These are phyloP conservation scores for Pleurotus eryngii DNA, from an alignment of 768 basidiomycete species.

Conservation along the genomic window DNA sequence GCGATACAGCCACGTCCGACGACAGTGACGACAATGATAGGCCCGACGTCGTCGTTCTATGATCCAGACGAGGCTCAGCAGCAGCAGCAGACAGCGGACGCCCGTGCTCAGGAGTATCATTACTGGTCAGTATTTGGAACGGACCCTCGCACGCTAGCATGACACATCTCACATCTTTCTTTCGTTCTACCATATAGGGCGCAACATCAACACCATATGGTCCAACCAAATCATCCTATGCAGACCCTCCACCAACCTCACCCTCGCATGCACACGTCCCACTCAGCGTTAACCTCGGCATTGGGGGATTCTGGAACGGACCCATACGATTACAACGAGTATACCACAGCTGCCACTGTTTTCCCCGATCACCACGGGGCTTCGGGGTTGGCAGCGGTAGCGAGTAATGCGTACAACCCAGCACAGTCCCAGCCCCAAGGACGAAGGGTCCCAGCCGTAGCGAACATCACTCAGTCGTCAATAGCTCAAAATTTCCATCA, in stretches of 20 bases:
- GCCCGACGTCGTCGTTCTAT: conserved; percentile 51
- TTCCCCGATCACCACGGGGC: conserved; percentile 4
- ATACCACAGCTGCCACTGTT: neutral
- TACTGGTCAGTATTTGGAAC: conserved; percentile 25
- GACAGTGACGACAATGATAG: conserved; percentile 44
- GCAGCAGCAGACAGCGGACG: conserved; percentile 12
- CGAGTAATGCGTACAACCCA: neutral
- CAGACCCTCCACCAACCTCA: conserved; percentile 3
- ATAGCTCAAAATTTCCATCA: neutral
- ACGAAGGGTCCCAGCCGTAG: neutral
- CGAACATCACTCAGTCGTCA: neutral
- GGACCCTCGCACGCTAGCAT: neutral
- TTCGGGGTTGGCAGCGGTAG: neutral
- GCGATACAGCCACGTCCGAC: neutral
- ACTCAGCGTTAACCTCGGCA: conserved; percentile 2
- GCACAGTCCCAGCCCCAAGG: neutral
- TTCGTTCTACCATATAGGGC: neutral
- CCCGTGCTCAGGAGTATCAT: conserved; percentile 36
- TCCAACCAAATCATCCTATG: neutral
- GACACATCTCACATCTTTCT: neutral
- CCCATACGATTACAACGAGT: conserved; percentile 4
- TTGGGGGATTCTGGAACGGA: neutral
- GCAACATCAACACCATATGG: neutral
- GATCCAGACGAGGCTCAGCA: conserved; percentile 36
- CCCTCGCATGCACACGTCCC: neutral